Evolutionary conservation across 768 basidiomycete genomes (phyloP), one percentile per base, ranked within the genome.

Genomic region (Tricholoma hemisulphureum): DNA sequence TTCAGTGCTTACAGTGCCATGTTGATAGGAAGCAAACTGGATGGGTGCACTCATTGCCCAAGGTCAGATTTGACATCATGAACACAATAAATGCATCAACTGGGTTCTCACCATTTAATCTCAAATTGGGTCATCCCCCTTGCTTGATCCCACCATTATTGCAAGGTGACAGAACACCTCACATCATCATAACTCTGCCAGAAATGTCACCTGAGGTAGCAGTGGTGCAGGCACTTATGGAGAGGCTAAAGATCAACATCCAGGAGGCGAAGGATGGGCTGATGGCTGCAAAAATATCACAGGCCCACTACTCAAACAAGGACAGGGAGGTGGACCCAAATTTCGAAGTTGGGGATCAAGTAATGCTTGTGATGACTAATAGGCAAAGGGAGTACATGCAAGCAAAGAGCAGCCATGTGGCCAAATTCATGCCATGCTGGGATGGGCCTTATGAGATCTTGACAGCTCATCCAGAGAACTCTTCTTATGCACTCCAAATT

Each of bases 61-160:
- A 23, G 0, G 59, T 75, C 1, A 53, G 65, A 2, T 77, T 77
- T 52, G 35, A 67, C 14, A 53, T 76, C 0, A 77, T 77, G 71
- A 71, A 67, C 41, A 65, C 67, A 0, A 57, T 69, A 0, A 72
- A 73, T 48, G 56, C 58, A 3, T 66, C 70, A 0, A 73, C 74
- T 0, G 70, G 71, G 0, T 73, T 66, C 39, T 66, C 65, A 0
- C 65, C 61, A 0, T 77, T 77, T 46, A 68, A 73, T 24, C 61
- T 76, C 0, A 50, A 65, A 6, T n/a, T 62, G 1, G 69, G 74
- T 0, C 45, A 41, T 0, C 60, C 61, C 0, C 56, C 56, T 4
- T n/a, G 24, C 8, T 8, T 57, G 3, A 34, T 57, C 10, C 48
- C 48, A 29, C 29, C 29, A 7, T n/a, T n/a, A n/a, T n/a, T n/a